Evolutionary conservation across 768 basidiomycete genomes (phyloP).

Genomic region (Pleurotus ostreatus): DNA sequence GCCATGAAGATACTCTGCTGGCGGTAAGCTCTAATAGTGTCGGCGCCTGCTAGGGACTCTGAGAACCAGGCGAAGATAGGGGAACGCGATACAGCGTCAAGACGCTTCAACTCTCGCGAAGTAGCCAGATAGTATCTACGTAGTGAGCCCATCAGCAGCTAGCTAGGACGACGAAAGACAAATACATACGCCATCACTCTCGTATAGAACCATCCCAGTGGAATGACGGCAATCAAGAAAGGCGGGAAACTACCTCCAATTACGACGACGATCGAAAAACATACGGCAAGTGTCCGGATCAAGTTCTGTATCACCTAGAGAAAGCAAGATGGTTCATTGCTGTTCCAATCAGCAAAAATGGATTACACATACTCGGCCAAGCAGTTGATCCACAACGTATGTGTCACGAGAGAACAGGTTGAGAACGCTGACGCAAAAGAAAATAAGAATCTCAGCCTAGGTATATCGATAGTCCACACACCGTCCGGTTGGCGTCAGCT

Average conservation of each 20-base stretch:
- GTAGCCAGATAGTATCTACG: constrained; percentile 82
- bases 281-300: constrained; percentile 58
- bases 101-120: constrained; percentile 81
- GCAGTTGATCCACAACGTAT: constrained; percentile 81
- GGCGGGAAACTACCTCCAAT: constrained; percentile 81
- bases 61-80: constrained; percentile 89
- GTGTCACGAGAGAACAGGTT: constrained; percentile 91
- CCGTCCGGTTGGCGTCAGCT: constrained; percentile 83
- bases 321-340: not conserved
- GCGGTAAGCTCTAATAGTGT: constrained; percentile 79
- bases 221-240: constrained; percentile 72
- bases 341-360: not conserved
- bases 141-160: constrained; percentile 1
- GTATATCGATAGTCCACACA: constrained; percentile 21
- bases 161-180: not conserved
- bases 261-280: constrained; percentile 61
- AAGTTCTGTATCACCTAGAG: constrained; percentile 55
- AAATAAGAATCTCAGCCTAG: not conserved
- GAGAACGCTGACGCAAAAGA: constrained; percentile 52
- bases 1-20: constrained; percentile 66
- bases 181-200: constrained; percentile 68
- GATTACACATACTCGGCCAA: constrained; percentile 45
- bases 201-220: constrained; percentile 76
- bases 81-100: constrained; percentile 84
- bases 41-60: constrained; percentile 69